These are phyloP conservation scores for Cladophialophora carrionii DNA, from an alignment of 2,329 filamentous ascomycete genomes.

Conservation along the genomic window DNA sequence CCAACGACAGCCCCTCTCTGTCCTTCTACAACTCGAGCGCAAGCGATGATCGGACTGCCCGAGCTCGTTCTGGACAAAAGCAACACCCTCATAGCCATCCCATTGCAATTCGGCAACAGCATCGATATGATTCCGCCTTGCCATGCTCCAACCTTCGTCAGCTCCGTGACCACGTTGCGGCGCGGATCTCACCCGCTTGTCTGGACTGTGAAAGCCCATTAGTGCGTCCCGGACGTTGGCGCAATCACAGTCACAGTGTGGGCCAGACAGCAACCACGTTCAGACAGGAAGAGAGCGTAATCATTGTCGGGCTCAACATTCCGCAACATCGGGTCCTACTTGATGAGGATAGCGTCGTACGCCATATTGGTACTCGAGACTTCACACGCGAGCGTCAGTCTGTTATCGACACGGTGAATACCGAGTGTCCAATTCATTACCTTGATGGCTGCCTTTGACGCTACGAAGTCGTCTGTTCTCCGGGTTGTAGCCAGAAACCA, in stretches of 20 bases:
- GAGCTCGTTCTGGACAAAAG: constrained; percentile 28
- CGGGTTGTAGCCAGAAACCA: background rate
- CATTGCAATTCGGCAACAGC: constrained; percentile 15
- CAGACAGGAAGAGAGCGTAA: background rate
- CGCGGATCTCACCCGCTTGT: constrained; percentile 34
- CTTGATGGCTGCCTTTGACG: constrained; percentile 17
- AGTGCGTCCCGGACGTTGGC: background rate
- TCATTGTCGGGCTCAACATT: constrained; percentile 32
- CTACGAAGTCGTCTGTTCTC: background rate
- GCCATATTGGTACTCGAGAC: constrained; percentile 26
- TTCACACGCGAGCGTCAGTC: constrained; percentile 28
- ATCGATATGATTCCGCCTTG: constrained; percentile 26
- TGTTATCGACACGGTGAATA: constrained; percentile 27
- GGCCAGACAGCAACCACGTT: background rate
- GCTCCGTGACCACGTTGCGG: constrained; percentile 32
- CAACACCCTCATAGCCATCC: constrained; percentile 31
- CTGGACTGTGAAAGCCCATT: constrained; percentile 16
- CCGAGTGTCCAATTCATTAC: constrained; percentile 27
- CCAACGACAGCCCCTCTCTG: background rate
- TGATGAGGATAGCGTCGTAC: constrained; percentile 29
- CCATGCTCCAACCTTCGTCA: constrained; percentile 34
- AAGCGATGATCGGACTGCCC: constrained; percentile 31
- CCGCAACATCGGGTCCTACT: constrained; percentile 26
- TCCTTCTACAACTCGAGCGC: constrained; percentile 24
- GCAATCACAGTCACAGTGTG: background rate